These are phyloP conservation scores for Trichoderma cornu-damae DNA, from an alignment of 2,329 filamentous ascomycete species.

Conservation along the genomic window DNA sequence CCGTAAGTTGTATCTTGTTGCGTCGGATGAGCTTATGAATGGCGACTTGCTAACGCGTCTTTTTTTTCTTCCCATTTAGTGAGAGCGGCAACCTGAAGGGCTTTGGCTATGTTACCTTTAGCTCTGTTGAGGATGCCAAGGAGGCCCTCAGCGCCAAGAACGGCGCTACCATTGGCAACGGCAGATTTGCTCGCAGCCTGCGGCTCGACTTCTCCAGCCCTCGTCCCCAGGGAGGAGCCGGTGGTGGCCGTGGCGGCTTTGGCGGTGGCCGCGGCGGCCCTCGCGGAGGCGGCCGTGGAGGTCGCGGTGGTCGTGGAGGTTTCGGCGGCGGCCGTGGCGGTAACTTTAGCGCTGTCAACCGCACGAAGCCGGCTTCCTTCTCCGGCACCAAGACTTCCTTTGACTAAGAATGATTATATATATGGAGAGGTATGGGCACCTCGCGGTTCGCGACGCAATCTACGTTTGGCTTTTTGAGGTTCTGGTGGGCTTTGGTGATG, in stretches of 20 bases:
- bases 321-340: constrained; percentile 46
- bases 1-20: constrained; percentile 48
- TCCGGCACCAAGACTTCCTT: constrained; percentile 77
- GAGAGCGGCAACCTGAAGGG: constrained; percentile 83
- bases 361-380: constrained; percentile 35
- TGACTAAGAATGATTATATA: constrained; percentile 40
- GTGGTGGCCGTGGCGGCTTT: constrained; percentile 38
- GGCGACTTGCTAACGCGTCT: constrained; percentile 10
- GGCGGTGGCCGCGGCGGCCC: constrained; percentile 48
- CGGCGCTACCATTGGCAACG: constrained; percentile 56
- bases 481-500: constrained; percentile 51
- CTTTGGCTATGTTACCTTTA: constrained; percentile 86
- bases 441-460: constrained; percentile 52
- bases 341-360: constrained; percentile 48
- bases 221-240: constrained; percentile 52
- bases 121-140: constrained; percentile 76
- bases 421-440: constrained; percentile 39
- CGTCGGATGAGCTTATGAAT: background rate
- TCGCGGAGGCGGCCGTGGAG: constrained; percentile 49
- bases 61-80: constrained; percentile 40
- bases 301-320: constrained; percentile 45
- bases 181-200: constrained; percentile 67
- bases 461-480: constrained; percentile 34
- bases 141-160: constrained; percentile 65
- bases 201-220: constrained; percentile 78